Base-by-base conservation (phyloP, 371 early-diverging fungal species). In the Mucor saturninus region DNA sequence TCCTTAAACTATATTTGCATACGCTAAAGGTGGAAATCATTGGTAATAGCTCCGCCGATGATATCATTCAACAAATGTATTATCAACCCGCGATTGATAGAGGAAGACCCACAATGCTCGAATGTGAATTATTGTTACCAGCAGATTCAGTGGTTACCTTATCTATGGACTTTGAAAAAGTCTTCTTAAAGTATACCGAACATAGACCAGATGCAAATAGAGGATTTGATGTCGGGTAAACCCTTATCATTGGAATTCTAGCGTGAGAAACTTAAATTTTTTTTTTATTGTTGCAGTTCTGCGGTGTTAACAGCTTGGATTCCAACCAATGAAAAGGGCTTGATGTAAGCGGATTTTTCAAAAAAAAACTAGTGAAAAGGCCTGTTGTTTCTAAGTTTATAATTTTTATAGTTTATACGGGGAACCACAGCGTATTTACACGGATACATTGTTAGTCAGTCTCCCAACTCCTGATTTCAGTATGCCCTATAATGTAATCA, bases 401-500 rank as follows among this genome's bases (percentile, higher is more conserved):
- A 14, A 28, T 49, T 26, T 26, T 35, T 37, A 29, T 49, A 62
- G 66, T 46, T 28, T 60, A 1, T 54, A 40, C 56, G 51, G 71
- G 50, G 69, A 63, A 28, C 68, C 70, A 30, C 79, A 82, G 49
- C 76, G 91, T 21, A 67, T 94, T 9, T 95, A 92, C 66, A 94
- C 96, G 2, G 93, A 94, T 63, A 86, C 90, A 5, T 64, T 96
- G 9, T 78, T 96, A 46, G 86, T 96, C 37, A 90, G 88, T 46
- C 81, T 96, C 52, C 96, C 97, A 5, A 94, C 95, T 9, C 98
- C 99, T 2, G 99, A 98, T 62, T 98, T 98, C 63, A 91, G 91
- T 57, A 98, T 98, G 99, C 98, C 98, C 0, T 98, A 98, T 76
- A 98, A 98, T 77, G 98, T 98, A 49, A 95, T 97, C 57, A 96